Conservation (phyloP, 1,284 basidiomycete genomes). For the Neotropicomus parvogracilis region DNA sequence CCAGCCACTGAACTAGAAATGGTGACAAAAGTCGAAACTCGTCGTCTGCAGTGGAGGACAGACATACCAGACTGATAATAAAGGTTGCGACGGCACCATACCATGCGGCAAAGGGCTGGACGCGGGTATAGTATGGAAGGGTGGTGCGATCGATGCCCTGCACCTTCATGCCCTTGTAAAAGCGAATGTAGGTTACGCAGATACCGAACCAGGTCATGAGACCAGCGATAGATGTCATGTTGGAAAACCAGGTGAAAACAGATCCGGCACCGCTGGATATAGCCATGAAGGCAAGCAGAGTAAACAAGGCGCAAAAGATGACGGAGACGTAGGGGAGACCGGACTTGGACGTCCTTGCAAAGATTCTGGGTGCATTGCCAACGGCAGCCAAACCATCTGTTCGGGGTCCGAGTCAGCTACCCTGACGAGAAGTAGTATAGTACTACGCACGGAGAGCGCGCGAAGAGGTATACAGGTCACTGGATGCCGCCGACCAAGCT, state of each 20-base stretch:
- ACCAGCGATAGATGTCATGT: slow-evolving; percentile 66
- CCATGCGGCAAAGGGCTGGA: slow-evolving; percentile 75
- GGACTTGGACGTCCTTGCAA: slow-evolving; percentile 59
- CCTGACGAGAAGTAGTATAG: not conserved
- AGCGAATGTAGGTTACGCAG: slow-evolving; percentile 73
- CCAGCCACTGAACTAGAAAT: slow-evolving; percentile 66
- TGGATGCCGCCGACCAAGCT: slow-evolving; percentile 84
- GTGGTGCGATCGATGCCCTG: slow-evolving; percentile 67
- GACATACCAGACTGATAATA: slow-evolving; percentile 66
- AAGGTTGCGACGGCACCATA: slow-evolving; percentile 54
- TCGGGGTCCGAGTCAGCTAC: not conserved
- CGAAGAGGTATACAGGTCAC: slow-evolving; percentile 79
- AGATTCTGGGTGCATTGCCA: slow-evolving; percentile 76
- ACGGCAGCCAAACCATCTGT: slow-evolving; percentile 72
- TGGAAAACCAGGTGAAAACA: slow-evolving; percentile 77
- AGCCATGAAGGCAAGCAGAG: slow-evolving; percentile 72
- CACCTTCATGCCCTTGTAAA: slow-evolving; percentile 69
- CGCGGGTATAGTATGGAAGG: slow-evolving; percentile 60
- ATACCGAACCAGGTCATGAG: slow-evolving; percentile 86
- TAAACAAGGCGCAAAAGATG: slow-evolving; percentile 64
- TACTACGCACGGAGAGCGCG: slow-evolving; percentile 69
- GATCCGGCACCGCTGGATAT: slow-evolving; percentile 56
- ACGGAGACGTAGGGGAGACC: slow-evolving; percentile 80
- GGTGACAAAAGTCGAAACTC: not conserved
- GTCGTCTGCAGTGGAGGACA: not conserved